phyloP scores from a whole-genome alignment of 495 filamentous ascomycete species.

The Xylaria intraflava region DNA sequence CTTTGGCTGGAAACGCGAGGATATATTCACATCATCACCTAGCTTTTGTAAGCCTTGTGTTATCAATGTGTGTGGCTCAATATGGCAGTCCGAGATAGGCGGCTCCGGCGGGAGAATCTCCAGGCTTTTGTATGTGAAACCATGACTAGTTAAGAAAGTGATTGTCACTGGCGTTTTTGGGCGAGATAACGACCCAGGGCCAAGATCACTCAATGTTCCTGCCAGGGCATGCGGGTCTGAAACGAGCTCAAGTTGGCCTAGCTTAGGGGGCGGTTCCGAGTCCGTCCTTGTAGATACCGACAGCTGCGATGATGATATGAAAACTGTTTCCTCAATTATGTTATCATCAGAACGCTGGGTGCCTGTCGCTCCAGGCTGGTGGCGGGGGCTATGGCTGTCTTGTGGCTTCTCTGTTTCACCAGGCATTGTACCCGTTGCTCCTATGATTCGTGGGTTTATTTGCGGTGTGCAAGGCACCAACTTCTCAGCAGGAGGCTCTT shows the following conservation, averaged over 20 bases:
- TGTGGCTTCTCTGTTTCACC: background rate
- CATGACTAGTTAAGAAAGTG: constrained; percentile 15
- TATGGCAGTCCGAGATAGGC: constrained; percentile 9
- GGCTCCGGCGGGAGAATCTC: constrained; percentile 35
- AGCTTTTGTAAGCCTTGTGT: constrained; percentile 51
- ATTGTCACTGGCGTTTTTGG: constrained; percentile 11
- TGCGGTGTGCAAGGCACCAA: constrained; percentile 10
- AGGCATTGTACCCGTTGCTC: background rate
- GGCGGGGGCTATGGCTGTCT: background rate
- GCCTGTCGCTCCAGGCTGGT: background rate
- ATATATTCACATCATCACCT: constrained; percentile 43
- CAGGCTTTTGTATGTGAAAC: constrained; percentile 25
- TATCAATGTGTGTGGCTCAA: constrained; percentile 31
- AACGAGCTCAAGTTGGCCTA: constrained; percentile 11
- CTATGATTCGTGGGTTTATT: constrained; percentile 10
- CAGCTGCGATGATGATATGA: constrained; percentile 21
- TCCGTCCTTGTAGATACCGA: constrained; percentile 21
- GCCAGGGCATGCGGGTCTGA: constrained; percentile 9
- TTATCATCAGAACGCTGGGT: constrained; percentile 15
- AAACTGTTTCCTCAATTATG: constrained; percentile 18
- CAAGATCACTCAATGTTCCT: constrained; percentile 35
- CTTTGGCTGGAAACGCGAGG: constrained; percentile 46
- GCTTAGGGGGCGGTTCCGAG: constrained; percentile 33
- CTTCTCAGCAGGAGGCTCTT: background rate
- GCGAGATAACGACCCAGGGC: constrained; percentile 13